Percentiles rank a stretch among this genome's conserved stretches.
phyloP scores from a whole-genome alignment of 495 filamentous ascomycete species.

The Penicillium bovifimosum region DNA sequence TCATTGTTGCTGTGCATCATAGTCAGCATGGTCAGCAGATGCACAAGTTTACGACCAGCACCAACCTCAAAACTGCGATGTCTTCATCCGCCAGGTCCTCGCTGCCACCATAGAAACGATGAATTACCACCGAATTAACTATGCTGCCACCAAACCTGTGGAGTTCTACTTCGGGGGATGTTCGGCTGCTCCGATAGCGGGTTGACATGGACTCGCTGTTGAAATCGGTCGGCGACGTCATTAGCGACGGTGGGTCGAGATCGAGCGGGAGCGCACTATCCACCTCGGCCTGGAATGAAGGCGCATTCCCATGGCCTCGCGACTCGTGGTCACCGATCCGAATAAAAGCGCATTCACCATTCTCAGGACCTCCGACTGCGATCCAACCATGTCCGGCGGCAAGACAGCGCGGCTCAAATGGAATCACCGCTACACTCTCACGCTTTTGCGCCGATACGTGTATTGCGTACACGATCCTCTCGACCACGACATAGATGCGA shows the following conservation, averaged over 20 bases:
- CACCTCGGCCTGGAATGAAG: conserved; percentile 44
- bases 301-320: conserved; percentile 26
- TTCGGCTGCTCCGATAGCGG: conserved; percentile 25
- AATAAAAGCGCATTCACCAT: conserved; percentile 80
- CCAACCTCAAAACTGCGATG: conserved; percentile 57
- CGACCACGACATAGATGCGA: conserved; percentile 76
- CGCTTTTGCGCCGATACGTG: conserved; percentile 66
- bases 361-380: conserved; percentile 74
- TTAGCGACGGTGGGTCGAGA: conserved; percentile 37
- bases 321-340: conserved; percentile 43
- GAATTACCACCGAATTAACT: conserved; percentile 68
- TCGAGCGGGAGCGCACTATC: conserved; percentile 58
- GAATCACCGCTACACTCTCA: conserved; percentile 69
- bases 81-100: conserved; percentile 51
- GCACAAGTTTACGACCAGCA: neutral
- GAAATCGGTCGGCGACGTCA: conserved; percentile 19
- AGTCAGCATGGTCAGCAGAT: conserved; percentile 5
- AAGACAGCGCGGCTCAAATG: conserved; percentile 80
- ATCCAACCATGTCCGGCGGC: conserved; percentile 82
- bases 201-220: conserved; percentile 26
- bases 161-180: conserved; percentile 44
- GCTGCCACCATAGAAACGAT: conserved; percentile 48
- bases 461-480: conserved; percentile 65
- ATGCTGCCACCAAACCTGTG: conserved; percentile 53
- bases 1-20: conserved; percentile 69